phyloP scores from a whole-genome alignment of 2,329 filamentous ascomycete genomes.

The Mollisiaceae sp. region DNA sequence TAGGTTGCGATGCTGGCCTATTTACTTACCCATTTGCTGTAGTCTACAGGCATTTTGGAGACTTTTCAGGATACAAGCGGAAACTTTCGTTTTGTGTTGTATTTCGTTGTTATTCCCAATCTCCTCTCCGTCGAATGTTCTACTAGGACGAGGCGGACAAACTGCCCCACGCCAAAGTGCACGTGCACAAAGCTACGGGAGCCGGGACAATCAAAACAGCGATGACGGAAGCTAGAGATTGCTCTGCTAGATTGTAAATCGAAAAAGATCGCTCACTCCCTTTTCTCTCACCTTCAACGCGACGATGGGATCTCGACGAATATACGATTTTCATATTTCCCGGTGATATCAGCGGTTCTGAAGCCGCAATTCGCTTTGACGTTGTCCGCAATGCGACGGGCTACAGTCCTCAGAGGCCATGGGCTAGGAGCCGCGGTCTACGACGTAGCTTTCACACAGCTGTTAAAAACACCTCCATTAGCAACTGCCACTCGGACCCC shows the following conservation, averaged over 20 bases:
- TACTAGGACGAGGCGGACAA: constrained; percentile 21
- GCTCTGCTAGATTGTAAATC: constrained; percentile 19
- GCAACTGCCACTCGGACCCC: constrained; percentile 22
- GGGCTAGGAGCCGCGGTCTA: constrained; percentile 33
- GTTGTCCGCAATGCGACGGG: constrained; percentile 37
- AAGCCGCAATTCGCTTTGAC: constrained; percentile 24
- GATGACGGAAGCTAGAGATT: constrained; percentile 33
- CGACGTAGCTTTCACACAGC: constrained; percentile 35
- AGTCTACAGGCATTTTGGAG: constrained; percentile 63
- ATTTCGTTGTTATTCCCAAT: constrained; percentile 18
- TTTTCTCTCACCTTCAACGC: constrained; percentile 21
- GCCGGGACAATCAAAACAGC: constrained; percentile 12
- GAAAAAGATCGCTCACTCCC: constrained; percentile 17
- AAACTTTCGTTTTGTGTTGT: neutral
- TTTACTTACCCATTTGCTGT: constrained; percentile 59
- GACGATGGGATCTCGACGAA: constrained; percentile 37
- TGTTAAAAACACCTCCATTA: constrained; percentile 26
- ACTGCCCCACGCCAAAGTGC: constrained; percentile 15
- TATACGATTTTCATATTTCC: constrained; percentile 28
- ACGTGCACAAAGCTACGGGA: constrained; percentile 17
- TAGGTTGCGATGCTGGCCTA: constrained; percentile 1
- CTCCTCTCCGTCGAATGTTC: constrained; percentile 34
- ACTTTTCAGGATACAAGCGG: neutral
- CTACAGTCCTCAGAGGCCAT: constrained; percentile 30
- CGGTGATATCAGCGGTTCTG: constrained; percentile 39